Percentiles rank a stretch among this genome's conserved stretches.
Conservation (phyloP, 257 asterid genomes). For the Solanum dulcamara region DNA sequence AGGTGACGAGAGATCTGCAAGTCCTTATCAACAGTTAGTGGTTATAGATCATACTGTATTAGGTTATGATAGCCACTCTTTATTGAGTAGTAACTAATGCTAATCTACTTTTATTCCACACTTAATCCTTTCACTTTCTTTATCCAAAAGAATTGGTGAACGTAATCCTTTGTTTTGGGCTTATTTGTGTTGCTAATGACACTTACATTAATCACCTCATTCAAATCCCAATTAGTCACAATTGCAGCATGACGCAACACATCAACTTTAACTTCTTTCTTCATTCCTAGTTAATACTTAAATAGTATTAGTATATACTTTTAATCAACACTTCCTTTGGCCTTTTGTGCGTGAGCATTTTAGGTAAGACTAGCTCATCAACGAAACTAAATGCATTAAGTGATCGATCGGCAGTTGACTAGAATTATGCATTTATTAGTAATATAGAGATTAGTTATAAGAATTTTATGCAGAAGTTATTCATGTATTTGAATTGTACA, state of each 20-base stretch:
- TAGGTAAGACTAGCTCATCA: not conserved
- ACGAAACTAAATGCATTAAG: not conserved
- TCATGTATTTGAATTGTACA: too few species aligned
- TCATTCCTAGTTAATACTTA: not conserved
- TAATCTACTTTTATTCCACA: not conserved
- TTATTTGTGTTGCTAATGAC: not conserved
- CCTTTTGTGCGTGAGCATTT: not conserved
- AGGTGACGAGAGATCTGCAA: too few species aligned
- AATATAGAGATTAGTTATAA: too few species aligned
- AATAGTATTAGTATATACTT: not conserved
- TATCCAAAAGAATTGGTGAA: not conserved
- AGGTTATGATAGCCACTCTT: not conserved
- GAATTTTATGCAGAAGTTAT: too few species aligned
- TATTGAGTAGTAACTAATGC: not conserved
- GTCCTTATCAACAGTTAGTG: constrained; percentile 13
- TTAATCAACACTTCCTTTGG: not conserved
- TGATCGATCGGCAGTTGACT: too few species aligned
- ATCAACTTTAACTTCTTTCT: not conserved
- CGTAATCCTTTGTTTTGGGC: not conserved
- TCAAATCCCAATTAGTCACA: not conserved
- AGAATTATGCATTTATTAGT: too few species aligned
- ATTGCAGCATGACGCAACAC: not conserved
- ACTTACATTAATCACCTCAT: not conserved
- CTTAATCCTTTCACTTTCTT: not conserved
- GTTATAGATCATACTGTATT: not conserved